A percentile compares a stretch with the other conserved stretches of the same genome.
These are phyloP conservation scores for Syzygium malaccense DNA, from an alignment of 441 rosid genomes.

Conservation along the genomic window DNA sequence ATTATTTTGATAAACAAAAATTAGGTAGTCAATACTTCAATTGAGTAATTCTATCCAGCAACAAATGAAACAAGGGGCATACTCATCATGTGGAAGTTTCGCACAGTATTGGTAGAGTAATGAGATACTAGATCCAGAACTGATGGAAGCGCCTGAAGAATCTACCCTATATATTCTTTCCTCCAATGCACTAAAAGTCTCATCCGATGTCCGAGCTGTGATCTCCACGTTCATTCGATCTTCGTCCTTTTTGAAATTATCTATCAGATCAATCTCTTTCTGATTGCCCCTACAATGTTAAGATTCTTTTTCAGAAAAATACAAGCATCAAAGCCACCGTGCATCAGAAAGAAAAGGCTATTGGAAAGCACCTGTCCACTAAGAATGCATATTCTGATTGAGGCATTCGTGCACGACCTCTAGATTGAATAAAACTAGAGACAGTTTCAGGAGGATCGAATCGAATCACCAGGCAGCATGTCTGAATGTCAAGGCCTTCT, in stretches of 20 bases:
- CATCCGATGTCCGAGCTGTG: slow-evolving; percentile 54
- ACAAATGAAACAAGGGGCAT: slow-evolving; percentile 26
- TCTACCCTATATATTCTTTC: slow-evolving; percentile 69
- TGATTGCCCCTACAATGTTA: slow-evolving; percentile 56
- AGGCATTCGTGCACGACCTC: slow-evolving; percentile 99
- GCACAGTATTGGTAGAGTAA: slow-evolving; percentile 81
- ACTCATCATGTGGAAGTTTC: slow-evolving; percentile 95
- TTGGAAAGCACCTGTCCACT: slow-evolving; percentile 67
- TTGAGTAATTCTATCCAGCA: neutral
- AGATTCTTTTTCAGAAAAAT: slow-evolving; percentile 5
- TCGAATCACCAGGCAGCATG: slow-evolving; percentile 96
- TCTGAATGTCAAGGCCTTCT: slow-evolving; percentile 98
- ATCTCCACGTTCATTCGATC: slow-evolving; percentile 73
- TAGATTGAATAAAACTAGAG: slow-evolving; percentile 95
- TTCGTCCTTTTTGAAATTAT: slow-evolving; percentile 55
- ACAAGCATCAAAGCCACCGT: slow-evolving; percentile 4
- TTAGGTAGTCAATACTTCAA: neutral
- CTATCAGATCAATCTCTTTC: slow-evolving; percentile 70
- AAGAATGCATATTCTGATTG: slow-evolving; percentile 95
- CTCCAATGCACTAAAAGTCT: slow-evolving; percentile 34
- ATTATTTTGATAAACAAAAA: neutral
- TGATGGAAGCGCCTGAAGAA: slow-evolving; percentile 71
- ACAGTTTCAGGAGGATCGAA: slow-evolving; percentile 98
- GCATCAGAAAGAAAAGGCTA: slow-evolving; percentile 5
- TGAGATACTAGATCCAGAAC: slow-evolving; percentile 82